Evolutionary conservation across 805 yeast genomes (phyloP), one percentile per base, ranked within the genome.

Genomic region (Jamesozyma spencerorum): DNA sequence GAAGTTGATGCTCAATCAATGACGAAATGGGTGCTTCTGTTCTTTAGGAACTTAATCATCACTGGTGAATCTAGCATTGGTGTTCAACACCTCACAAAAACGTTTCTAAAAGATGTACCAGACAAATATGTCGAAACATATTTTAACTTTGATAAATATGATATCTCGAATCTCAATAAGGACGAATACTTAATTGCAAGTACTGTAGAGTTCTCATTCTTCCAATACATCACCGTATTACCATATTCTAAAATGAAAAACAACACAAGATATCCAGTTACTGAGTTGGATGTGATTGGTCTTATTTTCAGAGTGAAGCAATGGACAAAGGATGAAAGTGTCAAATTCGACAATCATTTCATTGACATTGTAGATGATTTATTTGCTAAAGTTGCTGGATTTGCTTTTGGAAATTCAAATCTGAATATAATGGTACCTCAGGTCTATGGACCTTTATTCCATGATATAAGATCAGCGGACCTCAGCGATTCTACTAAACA

Each of bases 21-120:
- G 3, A 48, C 65, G 17, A 52, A 57, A 36, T 83, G 88, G 86
- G 40, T 83, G 1, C 52, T 65, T 8, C 49, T 70, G 1, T 70
- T 75, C 32, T 47, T 72, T 28, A 66, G 73, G 48, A 71, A 70
- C 37, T 55, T 76, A 47, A 55, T 64, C 3, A 57, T 79, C 4
- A 54, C 73, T 17, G 94, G 94, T 8, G 94, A 85, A 54, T 70
- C 79, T 4, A 17, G 33, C n/a, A 19, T 14, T 3, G 57, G 61
- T 7, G 40, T 56, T 8, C 26, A 18, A 15, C 36, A 30, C 2
- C 38, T 51, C 1, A 41, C 43, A 1, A 31, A 44, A 5, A 36
- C 40, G 2, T 19, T 13, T 14, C 31, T 53, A 2, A 34, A 41
- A 2, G 46, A 45, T 2, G 34, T 47, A 1, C 43, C 54, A 15